phyloP scores from a whole-genome alignment of 345 rosid genomes.

The Laguncularia racemosa region DNA sequence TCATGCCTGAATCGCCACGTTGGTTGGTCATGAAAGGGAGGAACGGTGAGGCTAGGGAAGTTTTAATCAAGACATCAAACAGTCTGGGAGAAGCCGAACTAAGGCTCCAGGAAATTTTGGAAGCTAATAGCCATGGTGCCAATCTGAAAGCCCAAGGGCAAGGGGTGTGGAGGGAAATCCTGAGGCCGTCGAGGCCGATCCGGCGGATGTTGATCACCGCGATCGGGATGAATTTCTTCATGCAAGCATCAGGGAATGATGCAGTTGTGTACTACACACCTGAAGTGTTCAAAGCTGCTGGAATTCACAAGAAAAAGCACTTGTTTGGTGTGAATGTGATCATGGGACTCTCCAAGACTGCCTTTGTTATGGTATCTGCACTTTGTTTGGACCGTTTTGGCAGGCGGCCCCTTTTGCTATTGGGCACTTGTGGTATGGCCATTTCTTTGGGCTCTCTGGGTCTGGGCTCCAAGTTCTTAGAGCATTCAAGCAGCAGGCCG shows the following conservation, averaged over 20 bases:
- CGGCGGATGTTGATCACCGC: conserved; percentile 37
- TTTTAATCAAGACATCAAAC: conserved; percentile 31
- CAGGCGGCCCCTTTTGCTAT: conserved; percentile 29
- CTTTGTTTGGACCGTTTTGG: conserved; percentile 38
- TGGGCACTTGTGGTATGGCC: conserved; percentile 8
- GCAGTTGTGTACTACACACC: conserved; percentile 56
- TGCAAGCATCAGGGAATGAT: conserved; percentile 63
- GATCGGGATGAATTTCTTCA: conserved; percentile 51
- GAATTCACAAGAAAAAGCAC: conserved; percentile 24
- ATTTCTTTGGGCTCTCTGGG: conserved; percentile 6
- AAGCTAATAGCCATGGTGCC: conserved; percentile 7
- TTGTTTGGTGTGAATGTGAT: conserved; percentile 37
- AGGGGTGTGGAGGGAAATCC: conserved; percentile 41
- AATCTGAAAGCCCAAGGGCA: conserved; percentile 10
- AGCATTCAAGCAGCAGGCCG: conserved; percentile 7
- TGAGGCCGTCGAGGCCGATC: conserved; percentile 26
- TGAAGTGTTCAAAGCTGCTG: conserved; percentile 33
- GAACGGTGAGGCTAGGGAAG: conserved; percentile 30
- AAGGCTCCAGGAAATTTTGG: conserved; percentile 27
- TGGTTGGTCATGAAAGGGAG: conserved; percentile 58
- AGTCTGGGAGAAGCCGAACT: conserved; percentile 29
- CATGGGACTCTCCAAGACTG: conserved; percentile 43
- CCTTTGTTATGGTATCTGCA: conserved; percentile 30
- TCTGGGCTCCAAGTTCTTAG: conserved; percentile 14
- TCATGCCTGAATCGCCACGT: conserved; percentile 50